A percentile compares a stretch with the other conserved stretches of the same genome.
These are phyloP conservation scores for Leccinum rimulosum DNA, from an alignment of 768 basidiomycete genomes.

Conservation along the genomic window DNA sequence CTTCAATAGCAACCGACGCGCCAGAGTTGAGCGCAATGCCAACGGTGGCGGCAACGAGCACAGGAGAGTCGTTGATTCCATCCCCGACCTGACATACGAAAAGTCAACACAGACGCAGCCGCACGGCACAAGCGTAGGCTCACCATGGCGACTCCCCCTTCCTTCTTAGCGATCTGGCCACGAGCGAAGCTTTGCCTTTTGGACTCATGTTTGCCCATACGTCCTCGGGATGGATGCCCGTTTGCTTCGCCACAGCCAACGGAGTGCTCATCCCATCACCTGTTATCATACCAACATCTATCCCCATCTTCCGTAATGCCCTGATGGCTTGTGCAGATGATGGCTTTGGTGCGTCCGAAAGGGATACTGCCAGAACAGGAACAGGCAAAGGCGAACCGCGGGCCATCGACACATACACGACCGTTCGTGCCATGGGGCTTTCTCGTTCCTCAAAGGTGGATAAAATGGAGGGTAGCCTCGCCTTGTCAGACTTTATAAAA, in stretches of 20 bases:
- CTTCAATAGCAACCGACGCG: constrained; percentile 96
- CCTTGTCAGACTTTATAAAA: constrained; percentile 58
- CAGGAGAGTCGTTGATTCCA: constrained; percentile 98
- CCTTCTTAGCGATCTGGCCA: constrained; percentile 72
- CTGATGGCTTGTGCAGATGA: constrained; percentile 81
- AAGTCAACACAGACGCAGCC: neutral
- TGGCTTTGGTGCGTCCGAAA: constrained; percentile 84
- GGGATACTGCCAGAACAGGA: constrained; percentile 77
- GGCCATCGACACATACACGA: constrained; percentile 80
- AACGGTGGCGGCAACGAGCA: constrained; percentile 92
- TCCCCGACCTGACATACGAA: constrained; percentile 75
- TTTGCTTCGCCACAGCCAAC: constrained; percentile 81
- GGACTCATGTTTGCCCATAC: constrained; percentile 95
- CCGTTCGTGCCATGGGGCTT: constrained; percentile 69
- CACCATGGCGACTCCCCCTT: constrained; percentile 89
- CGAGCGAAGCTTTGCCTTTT: constrained; percentile 87
- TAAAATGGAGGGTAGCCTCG: constrained; percentile 57
- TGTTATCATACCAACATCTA: constrained; percentile 91
- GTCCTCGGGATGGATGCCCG: constrained; percentile 78
- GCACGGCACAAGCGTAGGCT: constrained; percentile 20
- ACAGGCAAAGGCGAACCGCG: constrained; percentile 37
- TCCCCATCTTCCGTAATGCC: constrained; percentile 84
- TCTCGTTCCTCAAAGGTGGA: constrained; percentile 68
- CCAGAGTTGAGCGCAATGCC: constrained; percentile 96
- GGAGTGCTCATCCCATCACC: constrained; percentile 89